Base-by-base conservation (phyloP, 2,329 filamentous ascomycete species). In the Phyllosticta ampelicida region DNA sequence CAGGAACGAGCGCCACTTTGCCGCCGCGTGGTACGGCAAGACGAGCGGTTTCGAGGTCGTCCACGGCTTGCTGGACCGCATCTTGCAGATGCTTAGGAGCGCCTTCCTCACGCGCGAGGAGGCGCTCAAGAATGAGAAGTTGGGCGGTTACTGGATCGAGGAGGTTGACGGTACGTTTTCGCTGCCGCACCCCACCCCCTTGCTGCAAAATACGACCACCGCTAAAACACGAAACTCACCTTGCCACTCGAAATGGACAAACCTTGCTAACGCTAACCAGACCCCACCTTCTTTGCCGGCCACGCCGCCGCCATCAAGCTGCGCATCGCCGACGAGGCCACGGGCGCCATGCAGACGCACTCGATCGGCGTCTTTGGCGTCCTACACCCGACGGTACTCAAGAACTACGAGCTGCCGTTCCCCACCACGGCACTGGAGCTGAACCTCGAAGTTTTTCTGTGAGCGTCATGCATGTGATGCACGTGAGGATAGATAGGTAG, bases 11-110 rank as follows among this genome's bases (percentile, higher is more conserved):
- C 81, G 92, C 58, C 92, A 95, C 76, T 97, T 96, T 71, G 90
- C 89, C n/a, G 94, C 91, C 9, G 91, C 90, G 1, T 96, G 87
- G 82, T 96, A 92, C 74, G 91, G 91, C 68, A 96, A 94, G 80
- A 89, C 85, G 3, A 90, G 86, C 65, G 94, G 95, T 49, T 99
- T 99, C 73, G 94, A 99, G 75, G 79, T 95, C 63, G 90, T 99
- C 2, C 95, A 99, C 74, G 94, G 94, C 60, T 80, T 99, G 63
- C 78, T 99, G 50, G 94, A 99, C 73, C 86, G 94, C 56, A 76
- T 97, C 62, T 86, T 99, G 81, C 77, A 89, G 61, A 97, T 97
- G 92, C 82, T 99, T 61, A 87, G 87, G 68, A 87, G 84, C 52
- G 82, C 84, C 49, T 96, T 96, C 76, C 75, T 94, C 60, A 87